Evolutionary conservation across 2,329 filamentous ascomycete genomes (phyloP), one percentile per base, ranked within the genome.

Genomic region (Helicocarpus griseus): DNA sequence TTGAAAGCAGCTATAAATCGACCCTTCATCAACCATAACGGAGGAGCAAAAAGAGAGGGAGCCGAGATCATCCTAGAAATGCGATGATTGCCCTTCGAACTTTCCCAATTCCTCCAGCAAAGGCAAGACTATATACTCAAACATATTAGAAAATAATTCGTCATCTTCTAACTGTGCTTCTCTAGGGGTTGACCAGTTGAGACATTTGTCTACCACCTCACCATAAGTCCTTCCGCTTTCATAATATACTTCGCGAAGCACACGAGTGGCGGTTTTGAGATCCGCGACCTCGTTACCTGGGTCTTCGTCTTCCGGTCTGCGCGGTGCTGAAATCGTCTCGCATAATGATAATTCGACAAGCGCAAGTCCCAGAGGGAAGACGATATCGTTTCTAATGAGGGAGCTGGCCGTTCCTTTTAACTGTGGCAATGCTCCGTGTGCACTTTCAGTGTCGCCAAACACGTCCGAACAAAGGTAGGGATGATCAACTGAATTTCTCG

Each of bases 261-360:
- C 22, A 14, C 54, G 51, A 13, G 54, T 35, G n/a, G 55, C 58
- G 5, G 57, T 60, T 41, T 61, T 62, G 5, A 60, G 44, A 31
- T 58, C 49, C 4, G 48, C 26, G 17, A 51, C 31, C 14, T 46
- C 51, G 35, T 57, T 54, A 19, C 48, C 35, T 8, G 38, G 9
- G 41, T 59, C 58, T 2, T 53, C 28, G 39, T 60, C 58, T 33
- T 57, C 57, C 2, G 52, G 36, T 3, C 14, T 50, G 11, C 51
- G 49, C 14, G 61, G 19, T 9, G 43, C 29, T 2, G 51, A 48
- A 2, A 61, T 49, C 2, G 55, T 53, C 26, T 58, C 53, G 28
- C 58, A 53, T 5, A 62, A 53, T 3, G 57, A 59, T 13, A 62
- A 47, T 36, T 61, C 59, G 14, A 56, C 43, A 5, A 59, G 52